Conservation (phyloP, 352 stramenopile species). For the Globisporangium lucens region DNA sequence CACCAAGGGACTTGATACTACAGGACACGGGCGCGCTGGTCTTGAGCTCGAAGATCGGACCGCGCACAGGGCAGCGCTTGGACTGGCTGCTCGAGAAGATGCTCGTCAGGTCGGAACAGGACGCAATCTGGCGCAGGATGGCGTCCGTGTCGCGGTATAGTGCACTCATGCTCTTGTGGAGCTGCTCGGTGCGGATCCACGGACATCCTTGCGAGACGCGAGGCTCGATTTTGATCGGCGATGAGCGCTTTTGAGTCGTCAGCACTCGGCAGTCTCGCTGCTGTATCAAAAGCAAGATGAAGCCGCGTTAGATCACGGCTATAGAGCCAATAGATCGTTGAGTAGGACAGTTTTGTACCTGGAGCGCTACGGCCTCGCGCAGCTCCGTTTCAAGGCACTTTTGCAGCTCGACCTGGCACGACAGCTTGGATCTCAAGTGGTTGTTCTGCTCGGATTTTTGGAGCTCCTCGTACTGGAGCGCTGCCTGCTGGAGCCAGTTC, state of each 20-base stretch:
- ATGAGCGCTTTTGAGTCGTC: not conserved
- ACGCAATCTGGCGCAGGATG: not conserved
- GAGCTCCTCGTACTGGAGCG: constrained; percentile 39
- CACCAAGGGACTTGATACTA: constrained; percentile 1
- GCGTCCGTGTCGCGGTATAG: constrained; percentile 12
- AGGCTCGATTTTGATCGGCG: not conserved
- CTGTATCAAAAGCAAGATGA: not conserved
- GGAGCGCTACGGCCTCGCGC: not conserved
- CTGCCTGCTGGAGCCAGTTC: constrained; percentile 44
- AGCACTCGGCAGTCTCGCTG: not conserved
- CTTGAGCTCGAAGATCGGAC: constrained; percentile 17
- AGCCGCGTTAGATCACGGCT: not conserved
- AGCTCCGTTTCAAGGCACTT: constrained; percentile 24
- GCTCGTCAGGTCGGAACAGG: constrained; percentile 5
- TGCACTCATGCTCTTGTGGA: constrained; percentile 4
- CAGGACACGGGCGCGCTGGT: constrained; percentile 11
- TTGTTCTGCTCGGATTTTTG: constrained; percentile 32
- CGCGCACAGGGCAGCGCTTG: constrained; percentile 2
- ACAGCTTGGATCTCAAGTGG: constrained; percentile 32
- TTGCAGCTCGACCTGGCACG: constrained; percentile 41
- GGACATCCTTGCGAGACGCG: constrained; percentile 8
- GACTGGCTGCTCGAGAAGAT: constrained; percentile 17
- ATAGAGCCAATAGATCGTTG: not conserved
- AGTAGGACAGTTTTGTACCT: not conserved
- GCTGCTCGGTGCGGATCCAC: constrained; percentile 15